These are phyloP conservation scores for Alloteropsis angusta DNA, from an alignment of 202 grass and related monocot genomes.

Conservation along the genomic window DNA sequence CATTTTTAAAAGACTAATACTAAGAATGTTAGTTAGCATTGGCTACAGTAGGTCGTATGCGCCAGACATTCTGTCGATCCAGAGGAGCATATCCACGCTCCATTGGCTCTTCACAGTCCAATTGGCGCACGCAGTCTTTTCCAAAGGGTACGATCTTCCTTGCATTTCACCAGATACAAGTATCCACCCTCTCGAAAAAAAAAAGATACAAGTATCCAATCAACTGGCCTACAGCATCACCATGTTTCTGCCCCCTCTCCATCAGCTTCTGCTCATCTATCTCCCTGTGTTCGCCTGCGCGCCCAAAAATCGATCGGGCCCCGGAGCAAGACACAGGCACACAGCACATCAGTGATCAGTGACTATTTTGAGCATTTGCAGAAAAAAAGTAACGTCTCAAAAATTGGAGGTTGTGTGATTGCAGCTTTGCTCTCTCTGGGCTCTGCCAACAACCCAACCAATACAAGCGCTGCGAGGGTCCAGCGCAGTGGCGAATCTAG, in stretches of 20 bases:
- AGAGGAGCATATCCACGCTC: background rate
- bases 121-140: background rate
- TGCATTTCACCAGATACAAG: background rate
- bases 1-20: background rate
- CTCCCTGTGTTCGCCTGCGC: background rate
- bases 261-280: background rate
- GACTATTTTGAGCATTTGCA: background rate
- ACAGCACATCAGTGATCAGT: background rate
- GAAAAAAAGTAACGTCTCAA: background rate
- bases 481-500: too few species aligned
- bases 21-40: background rate
- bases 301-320: background rate
- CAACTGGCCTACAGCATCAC: background rate
- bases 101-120: background rate
- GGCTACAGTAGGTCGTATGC: background rate
- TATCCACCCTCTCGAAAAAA: too few species aligned
- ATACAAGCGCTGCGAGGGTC: background rate
- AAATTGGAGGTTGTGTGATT: conserved; percentile 7
- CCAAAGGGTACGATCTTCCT: background rate
- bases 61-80: background rate
- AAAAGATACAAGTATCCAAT: background rate
- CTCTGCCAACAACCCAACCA: background rate
- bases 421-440: background rate
- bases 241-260: background rate
- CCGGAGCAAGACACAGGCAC: background rate